A percentile compares a stretch with the other conserved stretches of the same genome.
Conservation (phyloP, 108 stramenopile genomes). For the Cyclotella kingstonii region DNA sequence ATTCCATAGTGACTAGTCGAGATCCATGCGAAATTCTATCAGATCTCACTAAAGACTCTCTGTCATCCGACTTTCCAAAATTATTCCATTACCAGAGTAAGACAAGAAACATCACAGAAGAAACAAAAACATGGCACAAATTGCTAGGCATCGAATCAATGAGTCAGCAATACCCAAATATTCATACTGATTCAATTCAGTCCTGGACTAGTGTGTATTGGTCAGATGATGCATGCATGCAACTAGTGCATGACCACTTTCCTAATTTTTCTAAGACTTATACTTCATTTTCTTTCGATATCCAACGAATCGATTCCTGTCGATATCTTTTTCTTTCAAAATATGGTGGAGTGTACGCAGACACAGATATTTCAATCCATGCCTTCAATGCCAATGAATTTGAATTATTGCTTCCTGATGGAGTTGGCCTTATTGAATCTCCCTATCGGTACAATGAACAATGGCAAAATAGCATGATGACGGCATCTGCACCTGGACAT, state of each 20-base stretch:
- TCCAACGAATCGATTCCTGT: slow-evolving; percentile 44
- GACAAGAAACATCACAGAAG: neutral
- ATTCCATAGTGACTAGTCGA: slow-evolving; percentile 9
- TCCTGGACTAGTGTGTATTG: slow-evolving; percentile 18
- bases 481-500: slow-evolving; percentile 12
- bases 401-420: slow-evolving; percentile 7
- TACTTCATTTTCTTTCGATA: slow-evolving; percentile 19
- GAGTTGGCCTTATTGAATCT: slow-evolving; percentile 31
- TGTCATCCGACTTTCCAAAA: neutral
- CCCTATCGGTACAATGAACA: slow-evolving; percentile 28
- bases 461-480: slow-evolving; percentile 30
- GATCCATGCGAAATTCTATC: slow-evolving; percentile 10
- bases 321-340: slow-evolving; percentile 36
- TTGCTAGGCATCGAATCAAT: neutral
- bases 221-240: slow-evolving; percentile 33
- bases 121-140: slow-evolving; percentile 5
- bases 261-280: slow-evolving; percentile 25
- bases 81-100: slow-evolving; percentile 9
- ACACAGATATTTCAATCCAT: slow-evolving; percentile 26
- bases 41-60: neutral
- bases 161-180: slow-evolving; percentile 8
- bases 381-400: slow-evolving; percentile 1
- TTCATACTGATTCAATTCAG: neutral
- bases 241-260: slow-evolving; percentile 28
- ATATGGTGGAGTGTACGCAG: slow-evolving; percentile 38